Conservation (phyloP, 371 early-diverging fungal genomes). For the Lichtheimia corymbifera region DNA sequence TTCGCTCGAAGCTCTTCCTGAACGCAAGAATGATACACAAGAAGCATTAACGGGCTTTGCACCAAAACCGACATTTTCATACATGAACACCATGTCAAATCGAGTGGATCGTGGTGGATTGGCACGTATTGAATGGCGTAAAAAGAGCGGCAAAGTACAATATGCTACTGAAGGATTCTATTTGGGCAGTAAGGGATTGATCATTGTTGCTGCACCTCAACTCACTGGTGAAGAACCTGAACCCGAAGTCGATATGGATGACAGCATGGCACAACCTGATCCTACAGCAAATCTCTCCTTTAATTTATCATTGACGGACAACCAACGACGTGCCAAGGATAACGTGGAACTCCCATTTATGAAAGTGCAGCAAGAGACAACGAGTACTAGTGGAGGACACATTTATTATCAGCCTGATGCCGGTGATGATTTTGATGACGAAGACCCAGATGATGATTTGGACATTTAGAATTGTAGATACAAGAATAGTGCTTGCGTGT, state of each 20-base stretch:
- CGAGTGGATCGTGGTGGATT: constrained; percentile 28
- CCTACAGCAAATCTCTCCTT: constrained; percentile 73
- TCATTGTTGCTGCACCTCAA: constrained; percentile 22
- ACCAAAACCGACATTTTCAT: constrained; percentile 42
- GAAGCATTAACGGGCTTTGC: constrained; percentile 42
- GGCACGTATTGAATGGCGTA: constrained; percentile 44
- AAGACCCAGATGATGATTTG: constrained; percentile 32
- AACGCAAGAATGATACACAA: constrained; percentile 33
- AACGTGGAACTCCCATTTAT: constrained; percentile 79
- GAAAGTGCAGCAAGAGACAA: constrained; percentile 56
- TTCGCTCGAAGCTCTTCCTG: constrained; percentile 28
- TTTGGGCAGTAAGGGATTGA: constrained; percentile 11
- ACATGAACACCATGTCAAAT: constrained; percentile 39
- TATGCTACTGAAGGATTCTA: constrained; percentile 35
- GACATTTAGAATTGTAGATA: constrained; percentile 15
- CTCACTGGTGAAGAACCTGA: constrained; percentile 18
- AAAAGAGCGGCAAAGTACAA: constrained; percentile 47
- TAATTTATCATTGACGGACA: constrained; percentile 82
- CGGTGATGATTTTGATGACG: constrained; percentile 33
- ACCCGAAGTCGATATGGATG: constrained; percentile 12
- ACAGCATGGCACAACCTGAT: constrained; percentile 19
- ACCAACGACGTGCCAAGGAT: constrained; percentile 77
- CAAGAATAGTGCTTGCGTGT: background rate
- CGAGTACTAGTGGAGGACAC: constrained; percentile 9
- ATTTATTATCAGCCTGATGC: constrained; percentile 33